Evolutionary conservation across 257 asterid species (phyloP).

Genomic region (Leptodermis oblonga): DNA sequence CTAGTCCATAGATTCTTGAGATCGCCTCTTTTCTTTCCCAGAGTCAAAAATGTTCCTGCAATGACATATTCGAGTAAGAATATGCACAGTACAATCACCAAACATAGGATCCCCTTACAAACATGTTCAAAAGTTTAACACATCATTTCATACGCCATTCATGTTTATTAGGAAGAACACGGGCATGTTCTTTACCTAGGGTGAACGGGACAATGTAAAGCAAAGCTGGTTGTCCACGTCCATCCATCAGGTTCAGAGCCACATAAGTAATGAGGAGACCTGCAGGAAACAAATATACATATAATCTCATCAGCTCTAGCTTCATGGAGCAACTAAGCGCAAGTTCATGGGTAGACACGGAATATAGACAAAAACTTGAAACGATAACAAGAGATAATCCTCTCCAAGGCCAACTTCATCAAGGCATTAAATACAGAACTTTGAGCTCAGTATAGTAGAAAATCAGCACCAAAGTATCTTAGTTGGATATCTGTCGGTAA

Average conservation of each 20-base stretch:
- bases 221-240: constrained; percentile 97
- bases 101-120: background rate
- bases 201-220: constrained; percentile 98
- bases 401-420: background rate
- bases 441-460: constrained; percentile 3
- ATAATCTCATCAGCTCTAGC: constrained; percentile 5
- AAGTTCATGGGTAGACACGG: background rate
- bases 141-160: background rate
- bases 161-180: background rate
- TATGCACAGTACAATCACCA: background rate
- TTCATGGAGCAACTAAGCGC: background rate
- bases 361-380: too few species aligned
- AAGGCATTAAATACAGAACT: background rate
- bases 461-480: constrained; percentile 5
- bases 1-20: constrained; percentile 72
- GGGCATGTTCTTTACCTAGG: constrained; percentile 46
- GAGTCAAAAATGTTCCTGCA: constrained; percentile 70
- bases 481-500: background rate
- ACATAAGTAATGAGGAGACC: constrained; percentile 88
- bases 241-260: constrained; percentile 94
- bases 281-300: constrained; percentile 21
- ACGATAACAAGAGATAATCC: background rate
- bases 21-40: constrained; percentile 80
- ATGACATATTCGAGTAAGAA: background rate
- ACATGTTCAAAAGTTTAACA: background rate